Percentiles rank a stretch among this genome's conserved stretches.
phyloP scores from a whole-genome alignment of 495 filamentous ascomycete genomes.

The Xylaria palmicola region DNA sequence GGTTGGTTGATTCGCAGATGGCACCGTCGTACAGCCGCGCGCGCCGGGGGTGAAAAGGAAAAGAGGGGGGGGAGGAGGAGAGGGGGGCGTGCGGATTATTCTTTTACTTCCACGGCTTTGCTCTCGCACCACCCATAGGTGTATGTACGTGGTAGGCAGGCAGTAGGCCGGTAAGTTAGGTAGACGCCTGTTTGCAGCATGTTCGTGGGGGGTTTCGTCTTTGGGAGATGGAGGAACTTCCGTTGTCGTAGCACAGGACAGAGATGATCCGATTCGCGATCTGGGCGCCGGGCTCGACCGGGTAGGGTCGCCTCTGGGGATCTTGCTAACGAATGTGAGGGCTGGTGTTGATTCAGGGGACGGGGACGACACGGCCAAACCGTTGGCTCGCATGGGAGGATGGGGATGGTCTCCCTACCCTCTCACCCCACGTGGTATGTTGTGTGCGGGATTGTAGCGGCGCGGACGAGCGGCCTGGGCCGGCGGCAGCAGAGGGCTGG shows the following conservation, averaged over 20 bases:
- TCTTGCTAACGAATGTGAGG: too few species aligned
- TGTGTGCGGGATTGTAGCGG: background rate
- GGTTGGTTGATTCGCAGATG: too few species aligned
- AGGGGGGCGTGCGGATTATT: background rate
- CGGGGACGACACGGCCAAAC: background rate
- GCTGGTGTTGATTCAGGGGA: background rate
- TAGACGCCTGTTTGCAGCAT: background rate
- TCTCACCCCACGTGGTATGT: conserved; percentile 5
- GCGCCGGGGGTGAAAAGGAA: too few species aligned
- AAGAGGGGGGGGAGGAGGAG: background rate
- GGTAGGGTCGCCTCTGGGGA: background rate
- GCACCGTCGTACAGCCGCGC: too few species aligned
- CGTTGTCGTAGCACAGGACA: too few species aligned
- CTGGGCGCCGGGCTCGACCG: too few species aligned
- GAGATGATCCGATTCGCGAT: too few species aligned
- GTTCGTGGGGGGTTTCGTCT: conserved; percentile 3
- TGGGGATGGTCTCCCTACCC: too few species aligned
- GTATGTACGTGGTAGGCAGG: background rate
- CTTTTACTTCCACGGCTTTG: background rate
- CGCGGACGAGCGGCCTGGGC: background rate
- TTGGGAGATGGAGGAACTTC: too few species aligned
- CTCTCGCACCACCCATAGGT: too few species aligned
- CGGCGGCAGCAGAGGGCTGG: background rate
- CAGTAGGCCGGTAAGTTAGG: background rate
- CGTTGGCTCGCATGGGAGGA: conserved; percentile 4